These are phyloP conservation scores for Lachnellula cervina DNA, from an alignment of 2,329 filamentous ascomycete genomes.

Conservation along the genomic window DNA sequence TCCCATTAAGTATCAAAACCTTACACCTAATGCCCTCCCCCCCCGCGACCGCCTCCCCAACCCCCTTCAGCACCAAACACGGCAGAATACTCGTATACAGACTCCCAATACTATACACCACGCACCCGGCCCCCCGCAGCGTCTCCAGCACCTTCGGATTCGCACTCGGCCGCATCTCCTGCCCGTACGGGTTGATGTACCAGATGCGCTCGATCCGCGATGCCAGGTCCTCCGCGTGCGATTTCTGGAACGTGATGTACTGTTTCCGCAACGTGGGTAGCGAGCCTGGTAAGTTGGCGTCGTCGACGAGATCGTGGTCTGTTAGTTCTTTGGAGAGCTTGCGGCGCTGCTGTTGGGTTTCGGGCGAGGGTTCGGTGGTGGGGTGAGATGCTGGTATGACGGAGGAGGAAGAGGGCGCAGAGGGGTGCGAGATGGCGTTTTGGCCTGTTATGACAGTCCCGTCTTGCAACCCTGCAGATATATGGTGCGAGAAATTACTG, in stretches of 20 bases:
- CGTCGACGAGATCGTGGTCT: slow-evolving; percentile 64
- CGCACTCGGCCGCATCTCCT: slow-evolving; percentile 80
- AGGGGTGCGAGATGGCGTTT: slow-evolving; percentile 84
- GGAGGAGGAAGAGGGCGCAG: slow-evolving; percentile 18
- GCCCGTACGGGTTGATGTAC: slow-evolving; percentile 99
- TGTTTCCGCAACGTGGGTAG: slow-evolving; percentile 74
- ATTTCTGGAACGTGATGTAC: slow-evolving; percentile 79
- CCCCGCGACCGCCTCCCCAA: slow-evolving; percentile 59
- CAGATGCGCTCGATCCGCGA: slow-evolving; percentile 76
- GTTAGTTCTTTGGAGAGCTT: slow-evolving; percentile 39
- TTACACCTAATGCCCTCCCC: slow-evolving; percentile 45
- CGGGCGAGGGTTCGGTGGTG: slow-evolving; percentile 5
- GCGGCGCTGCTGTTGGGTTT: slow-evolving; percentile 8
- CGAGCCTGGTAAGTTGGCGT: slow-evolving; percentile 76
- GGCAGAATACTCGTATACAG: slow-evolving; percentile 88
- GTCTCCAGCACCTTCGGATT: slow-evolving; percentile 71
- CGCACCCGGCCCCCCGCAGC: slow-evolving; percentile 56
- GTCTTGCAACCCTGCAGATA: slow-evolving; percentile 74
- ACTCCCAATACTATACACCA: slow-evolving; percentile 92
- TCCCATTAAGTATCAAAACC: slow-evolving; percentile 72
- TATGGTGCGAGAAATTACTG: slow-evolving; percentile 93
- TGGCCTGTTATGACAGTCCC: slow-evolving; percentile 81
- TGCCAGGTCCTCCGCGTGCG: slow-evolving; percentile 66
- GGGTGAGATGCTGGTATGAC: slow-evolving; percentile 20
- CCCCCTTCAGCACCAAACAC: slow-evolving; percentile 70